Evolutionary conservation across 2,329 filamentous ascomycete genomes (phyloP).

Genomic region (Graphilbum sp.): DNA sequence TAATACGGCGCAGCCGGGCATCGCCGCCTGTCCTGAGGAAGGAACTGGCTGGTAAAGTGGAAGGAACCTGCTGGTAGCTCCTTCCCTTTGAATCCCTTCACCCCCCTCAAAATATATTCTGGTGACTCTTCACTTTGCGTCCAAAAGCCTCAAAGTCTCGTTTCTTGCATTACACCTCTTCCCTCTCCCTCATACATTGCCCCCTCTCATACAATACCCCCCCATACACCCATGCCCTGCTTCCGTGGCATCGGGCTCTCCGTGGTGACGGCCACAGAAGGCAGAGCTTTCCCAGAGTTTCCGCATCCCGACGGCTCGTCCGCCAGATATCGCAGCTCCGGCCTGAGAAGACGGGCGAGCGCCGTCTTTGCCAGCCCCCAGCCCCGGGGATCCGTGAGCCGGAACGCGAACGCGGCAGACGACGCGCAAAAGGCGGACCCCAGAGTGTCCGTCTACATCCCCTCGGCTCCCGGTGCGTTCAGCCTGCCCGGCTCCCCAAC

Average conservation of each 20-base stretch:
- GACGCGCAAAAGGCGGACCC: slow-evolving; percentile 19
- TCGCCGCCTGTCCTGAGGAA: too few relatives aligned
- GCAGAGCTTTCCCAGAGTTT: slow-evolving; percentile 29
- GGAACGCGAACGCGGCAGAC: not conserved
- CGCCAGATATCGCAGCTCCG: slow-evolving; percentile 16
- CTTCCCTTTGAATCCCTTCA: too few relatives aligned
- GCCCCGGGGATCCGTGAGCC: not conserved
- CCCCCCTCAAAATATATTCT: too few relatives aligned
- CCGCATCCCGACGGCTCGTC: slow-evolving; percentile 35
- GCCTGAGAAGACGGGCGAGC: not conserved
- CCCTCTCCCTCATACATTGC: not conserved
- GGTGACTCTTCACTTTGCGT: too few relatives aligned
- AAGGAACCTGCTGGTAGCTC: too few relatives aligned
- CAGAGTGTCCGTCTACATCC: slow-evolving; percentile 37
- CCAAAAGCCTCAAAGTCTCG: too few relatives aligned
- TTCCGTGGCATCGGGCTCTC: slow-evolving; percentile 32
- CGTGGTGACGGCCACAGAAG: slow-evolving; percentile 15
- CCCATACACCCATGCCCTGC: slow-evolving; percentile 29
- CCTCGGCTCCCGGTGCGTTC: slow-evolving; percentile 32
- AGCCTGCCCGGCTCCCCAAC: too few relatives aligned
- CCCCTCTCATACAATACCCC: too few relatives aligned
- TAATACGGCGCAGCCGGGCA: too few relatives aligned
- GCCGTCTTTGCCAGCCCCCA: slow-evolving; percentile 4
- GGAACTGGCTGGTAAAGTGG: too few relatives aligned
- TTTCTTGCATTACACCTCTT: too few relatives aligned